Conservation (phyloP, 495 filamentous ascomycete species). For the Neurospora tetrasperma region DNA sequence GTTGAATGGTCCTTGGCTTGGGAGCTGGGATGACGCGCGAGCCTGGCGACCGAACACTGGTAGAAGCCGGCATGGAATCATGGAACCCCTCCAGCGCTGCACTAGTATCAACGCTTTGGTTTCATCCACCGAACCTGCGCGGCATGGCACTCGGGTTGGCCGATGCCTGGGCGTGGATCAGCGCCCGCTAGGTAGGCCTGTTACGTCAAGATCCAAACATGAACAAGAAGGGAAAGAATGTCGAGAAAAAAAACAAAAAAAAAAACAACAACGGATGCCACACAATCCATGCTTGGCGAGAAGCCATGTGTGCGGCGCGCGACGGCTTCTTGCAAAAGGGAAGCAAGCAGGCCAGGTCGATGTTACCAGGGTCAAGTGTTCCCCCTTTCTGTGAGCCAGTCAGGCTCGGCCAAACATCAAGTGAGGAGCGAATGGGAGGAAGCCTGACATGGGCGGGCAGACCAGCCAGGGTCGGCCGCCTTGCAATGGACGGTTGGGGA, state of each 20-base stretch:
- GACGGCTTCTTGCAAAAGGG: background rate
- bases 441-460: background rate
- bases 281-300: background rate
- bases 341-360: background rate
- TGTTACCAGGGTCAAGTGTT: background rate
- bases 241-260: background rate
- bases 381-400: background rate
- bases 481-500: conserved; percentile 1
- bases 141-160: background rate
- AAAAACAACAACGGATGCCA: background rate
- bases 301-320: background rate
- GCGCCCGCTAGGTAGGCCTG: background rate
- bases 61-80: background rate
- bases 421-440: background rate
- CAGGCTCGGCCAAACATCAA: background rate
- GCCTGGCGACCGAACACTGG: background rate
- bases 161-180: background rate
- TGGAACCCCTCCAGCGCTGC: background rate
- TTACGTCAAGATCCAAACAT: background rate
- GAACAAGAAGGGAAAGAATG: background rate
- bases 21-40: background rate
- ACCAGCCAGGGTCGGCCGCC: conserved; percentile 9
- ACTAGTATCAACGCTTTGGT: background rate
- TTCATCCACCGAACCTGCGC: background rate
- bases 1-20: background rate